These are phyloP conservation scores for Davidsoniella virescens DNA, from an alignment of 2,329 filamentous ascomycete species.

Conservation along the genomic window DNA sequence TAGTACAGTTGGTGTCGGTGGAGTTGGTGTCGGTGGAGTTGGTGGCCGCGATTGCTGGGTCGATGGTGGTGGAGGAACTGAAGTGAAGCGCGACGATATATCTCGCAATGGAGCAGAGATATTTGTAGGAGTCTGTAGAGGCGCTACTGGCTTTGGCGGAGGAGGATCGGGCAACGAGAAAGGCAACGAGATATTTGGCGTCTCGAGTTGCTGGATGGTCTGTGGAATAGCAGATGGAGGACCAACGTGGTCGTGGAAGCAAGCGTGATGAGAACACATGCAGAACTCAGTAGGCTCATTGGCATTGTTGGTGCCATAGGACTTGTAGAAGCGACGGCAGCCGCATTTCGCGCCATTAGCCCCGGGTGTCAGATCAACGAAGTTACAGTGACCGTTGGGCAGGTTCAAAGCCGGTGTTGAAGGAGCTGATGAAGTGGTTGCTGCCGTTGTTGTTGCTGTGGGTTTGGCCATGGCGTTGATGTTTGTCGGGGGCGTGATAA, in stretches of 20 bases:
- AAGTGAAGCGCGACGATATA: conserved; percentile 26
- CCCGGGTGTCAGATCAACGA: conserved; percentile 35
- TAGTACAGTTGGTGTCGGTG: not conserved
- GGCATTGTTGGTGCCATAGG: conserved; percentile 25
- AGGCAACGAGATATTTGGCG: conserved; percentile 14
- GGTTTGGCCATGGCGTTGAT: not conserved
- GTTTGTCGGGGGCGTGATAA: not conserved
- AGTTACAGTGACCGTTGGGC: conserved; percentile 41
- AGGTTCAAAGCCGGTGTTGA: conserved; percentile 20
- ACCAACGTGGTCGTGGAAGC: conserved; percentile 37
- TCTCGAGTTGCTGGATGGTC: conserved; percentile 12
- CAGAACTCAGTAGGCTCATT: conserved; percentile 34
- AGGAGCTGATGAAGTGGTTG: conserved; percentile 17
- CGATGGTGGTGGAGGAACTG: conserved; percentile 5
- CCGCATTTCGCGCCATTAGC: conserved; percentile 38
- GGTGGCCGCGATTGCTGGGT: not conserved
- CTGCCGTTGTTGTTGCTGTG: conserved; percentile 15
- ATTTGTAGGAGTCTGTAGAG: conserved; percentile 31
- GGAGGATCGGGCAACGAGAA: conserved; percentile 30
- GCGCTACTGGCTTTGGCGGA: conserved; percentile 19
- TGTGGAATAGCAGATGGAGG: not conserved
- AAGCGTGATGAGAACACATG: conserved; percentile 48
- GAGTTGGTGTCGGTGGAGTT: not conserved
- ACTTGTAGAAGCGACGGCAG: conserved; percentile 39
- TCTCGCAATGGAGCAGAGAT: conserved; percentile 27